Base-by-base conservation (phyloP, 129 eudicot genomes). In the Solidago caesia region DNA sequence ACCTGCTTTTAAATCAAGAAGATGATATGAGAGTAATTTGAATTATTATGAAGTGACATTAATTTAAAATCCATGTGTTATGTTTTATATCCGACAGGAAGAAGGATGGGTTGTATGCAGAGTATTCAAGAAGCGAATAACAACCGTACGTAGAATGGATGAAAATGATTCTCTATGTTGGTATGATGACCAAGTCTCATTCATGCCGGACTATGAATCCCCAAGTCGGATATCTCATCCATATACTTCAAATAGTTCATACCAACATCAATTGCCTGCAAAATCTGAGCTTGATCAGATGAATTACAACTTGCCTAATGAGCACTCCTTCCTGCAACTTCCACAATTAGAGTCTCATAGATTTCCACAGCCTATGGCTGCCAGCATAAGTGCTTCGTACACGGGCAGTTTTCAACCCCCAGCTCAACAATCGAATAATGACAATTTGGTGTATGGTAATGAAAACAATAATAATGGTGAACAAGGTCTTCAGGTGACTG, bases 71-170 rank as follows among this genome's bases (percentile, higher is more conserved):
- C n/a, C 55, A 26, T 57, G 47, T 39, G n/a, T 13, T 33, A 59
- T 12, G 29, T 6, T 25, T 43, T 62, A 75, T 62, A 56, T 68
- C 68, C 27, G 51, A 58, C 81, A 84, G 88, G 88, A 84, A 60
- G 88, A 84, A 84, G 88, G 88, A 62, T 84, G 88, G 85, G 88
- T 81, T 41, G 88, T 84, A 58, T 84, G 88, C 58, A 55, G 88
- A 65, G 88, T 81, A 29, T 84, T 84, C 81, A 84, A 77, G 72
- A 84, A 84, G 71, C 75, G 83, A 71, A 29, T 81, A 41, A 72
- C 88, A 59, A 81, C 78, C 1, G 82, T 73, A 53, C 80, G 82
- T 25, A 81, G 79, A 75, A 69, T 80, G 79, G 87, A 80, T 25
- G 85, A 77, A 63, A 82, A 77, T 7, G 88, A 84, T 62, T 74